phyloP scores from a whole-genome alignment of 768 basidiomycete genomes.

The Lepiota venenata region DNA sequence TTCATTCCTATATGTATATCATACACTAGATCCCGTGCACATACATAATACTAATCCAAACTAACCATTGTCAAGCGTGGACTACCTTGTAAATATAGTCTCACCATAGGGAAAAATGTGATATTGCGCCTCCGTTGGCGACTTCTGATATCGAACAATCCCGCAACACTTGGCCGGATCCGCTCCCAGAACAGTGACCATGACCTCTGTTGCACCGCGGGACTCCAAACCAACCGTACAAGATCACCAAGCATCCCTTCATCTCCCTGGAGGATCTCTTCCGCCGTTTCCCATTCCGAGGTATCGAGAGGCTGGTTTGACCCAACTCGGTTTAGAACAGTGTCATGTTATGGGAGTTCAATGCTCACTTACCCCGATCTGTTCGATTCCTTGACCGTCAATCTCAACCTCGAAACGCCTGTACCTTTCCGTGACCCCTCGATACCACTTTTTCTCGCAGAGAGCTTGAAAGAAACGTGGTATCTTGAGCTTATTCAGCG shows the following conservation, averaged over 20 bases:
- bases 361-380: neutral
- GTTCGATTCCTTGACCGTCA: neutral
- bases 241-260: neutral
- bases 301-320: neutral
- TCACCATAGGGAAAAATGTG: constrained; percentile 2
- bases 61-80: too few species aligned
- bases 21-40: too few species aligned
- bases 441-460: neutral
- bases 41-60: too few species aligned
- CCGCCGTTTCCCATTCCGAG: neutral
- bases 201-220: neutral
- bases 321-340: too few species aligned
- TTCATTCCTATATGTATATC: too few species aligned
- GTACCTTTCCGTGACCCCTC: neutral
- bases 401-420: neutral
- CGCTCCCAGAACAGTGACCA: neutral
- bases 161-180: constrained; percentile 2
- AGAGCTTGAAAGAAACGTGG: constrained; percentile 1
- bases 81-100: too few species aligned
- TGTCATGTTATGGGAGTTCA: too few species aligned
- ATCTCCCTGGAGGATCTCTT: neutral
- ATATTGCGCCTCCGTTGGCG: neutral
- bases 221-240: neutral
- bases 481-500: neutral
- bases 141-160: neutral